Evolutionary conservation across 1,139 yeast species (phyloP), one percentile per base, ranked within the genome.

Genomic region (Hansenula sp.): DNA sequence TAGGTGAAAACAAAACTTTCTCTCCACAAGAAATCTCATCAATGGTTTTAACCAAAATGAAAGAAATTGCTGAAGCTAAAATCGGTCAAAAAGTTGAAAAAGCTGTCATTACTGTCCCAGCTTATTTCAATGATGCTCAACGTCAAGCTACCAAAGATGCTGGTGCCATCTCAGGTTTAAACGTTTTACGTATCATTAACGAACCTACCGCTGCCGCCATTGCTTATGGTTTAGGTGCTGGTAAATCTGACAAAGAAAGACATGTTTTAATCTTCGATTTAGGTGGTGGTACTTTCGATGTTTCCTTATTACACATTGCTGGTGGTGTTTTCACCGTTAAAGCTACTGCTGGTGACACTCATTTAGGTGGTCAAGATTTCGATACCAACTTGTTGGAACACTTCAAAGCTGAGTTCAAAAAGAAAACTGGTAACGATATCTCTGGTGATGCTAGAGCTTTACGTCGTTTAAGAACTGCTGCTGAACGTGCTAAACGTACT

Each of bases 331-430:
- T 91, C 85, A 91, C 95, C 68, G 99, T 93, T 69, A 91, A 91
- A 84, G 94, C 99, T 65, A 93, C 99, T 65, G 96, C 98, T 70
- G 99, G 99, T 89, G 97, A 93, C 79, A 93, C 99, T 66, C 99
- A 91, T 77, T 85, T 91, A 80, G 98, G 99, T 84, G 98, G 98
- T 85, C 96, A 91, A 81, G 98, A 91, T 80, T 91, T 91, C 76
- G 97, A 90, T 75, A 84, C 91, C 83, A 87, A 90, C 81, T 82
- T 91, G 68, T 86, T 91, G 70, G 93, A 87, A 72, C 89, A 81
- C 81, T 91, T 91, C 84, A 83, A 84, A 74, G 81, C 82, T 66
- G 97, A 91, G 70, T 91, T 91, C 93, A 84, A 89, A 81, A 87
- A 89, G 83, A 91, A 91, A 85, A 85, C 94, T 71, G 91, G 93